A percentile compares a stretch with the other conserved stretches of the same genome.
These are phyloP conservation scores for Podospora pseudocomata DNA, from an alignment of 495 filamentous ascomycete genomes.

Conservation along the genomic window DNA sequence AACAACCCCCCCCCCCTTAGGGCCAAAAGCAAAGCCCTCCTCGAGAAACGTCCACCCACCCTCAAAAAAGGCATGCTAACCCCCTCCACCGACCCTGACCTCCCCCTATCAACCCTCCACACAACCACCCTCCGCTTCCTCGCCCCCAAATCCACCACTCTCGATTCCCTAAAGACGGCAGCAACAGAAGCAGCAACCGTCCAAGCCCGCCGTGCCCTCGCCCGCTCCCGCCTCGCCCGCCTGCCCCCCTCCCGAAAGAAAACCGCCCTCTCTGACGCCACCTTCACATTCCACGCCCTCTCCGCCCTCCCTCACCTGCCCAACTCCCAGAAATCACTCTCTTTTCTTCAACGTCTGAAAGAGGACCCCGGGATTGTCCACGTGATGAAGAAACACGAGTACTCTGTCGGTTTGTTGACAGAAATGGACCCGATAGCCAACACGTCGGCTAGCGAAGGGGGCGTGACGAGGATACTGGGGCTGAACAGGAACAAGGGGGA, in stretches of 20 bases:
- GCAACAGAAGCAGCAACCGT: slow-evolving; percentile 36
- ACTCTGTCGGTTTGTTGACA: slow-evolving; percentile 81
- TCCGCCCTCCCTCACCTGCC: slow-evolving; percentile 78
- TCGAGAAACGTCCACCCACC: slow-evolving; percentile 20
- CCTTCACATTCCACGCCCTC: slow-evolving; percentile 78
- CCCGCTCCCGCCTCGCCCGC: slow-evolving; percentile 33
- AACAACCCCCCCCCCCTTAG: neutral
- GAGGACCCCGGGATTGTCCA: slow-evolving; percentile 81
- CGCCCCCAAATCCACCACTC: slow-evolving; percentile 53
- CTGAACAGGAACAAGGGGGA: slow-evolving; percentile 85
- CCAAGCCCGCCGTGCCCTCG: slow-evolving; percentile 12
- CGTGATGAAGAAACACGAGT: slow-evolving; percentile 78
- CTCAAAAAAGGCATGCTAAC: slow-evolving; percentile 25
- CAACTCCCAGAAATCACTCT: slow-evolving; percentile 58
- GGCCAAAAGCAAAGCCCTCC: slow-evolving; percentile 31
- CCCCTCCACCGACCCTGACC: slow-evolving; percentile 31
- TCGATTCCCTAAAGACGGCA: slow-evolving; percentile 44
- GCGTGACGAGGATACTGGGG: slow-evolving; percentile 69
- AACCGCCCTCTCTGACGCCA: slow-evolving; percentile 46
- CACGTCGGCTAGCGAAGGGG: slow-evolving; percentile 63
- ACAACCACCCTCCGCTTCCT: slow-evolving; percentile 61
- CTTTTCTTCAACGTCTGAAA: slow-evolving; percentile 73
- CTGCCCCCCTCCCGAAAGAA: slow-evolving; percentile 26
- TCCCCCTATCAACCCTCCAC: slow-evolving; percentile 48
- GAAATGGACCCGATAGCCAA: slow-evolving; percentile 91